phyloP scores from a whole-genome alignment of 1,139 yeast species.

The Diutina sp. region DNA sequence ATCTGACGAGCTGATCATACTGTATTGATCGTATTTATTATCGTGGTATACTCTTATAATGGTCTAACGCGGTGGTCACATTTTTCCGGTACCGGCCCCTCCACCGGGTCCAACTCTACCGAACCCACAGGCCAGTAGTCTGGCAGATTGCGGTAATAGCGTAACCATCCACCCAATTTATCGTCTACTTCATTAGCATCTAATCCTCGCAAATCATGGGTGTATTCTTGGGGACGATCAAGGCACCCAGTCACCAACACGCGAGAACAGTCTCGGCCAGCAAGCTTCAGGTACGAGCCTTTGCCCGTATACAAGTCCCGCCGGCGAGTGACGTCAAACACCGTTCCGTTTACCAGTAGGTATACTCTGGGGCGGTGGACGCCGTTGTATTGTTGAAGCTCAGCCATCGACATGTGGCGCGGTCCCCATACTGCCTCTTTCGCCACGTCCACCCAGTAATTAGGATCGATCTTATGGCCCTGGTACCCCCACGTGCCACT shows the following conservation, averaged over 20 bases:
- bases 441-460: conserved; percentile 16
- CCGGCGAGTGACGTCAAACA: conserved; percentile 56
- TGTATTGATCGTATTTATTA: too few relatives aligned
- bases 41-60: too few relatives aligned
- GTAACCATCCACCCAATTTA: conserved; percentile 36
- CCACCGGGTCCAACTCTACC: conserved; percentile 14
- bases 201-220: conserved; percentile 60
- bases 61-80: not conserved
- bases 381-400: conserved; percentile 45
- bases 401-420: conserved; percentile 27
- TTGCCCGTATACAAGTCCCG: conserved; percentile 48
- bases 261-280: conserved; percentile 63
- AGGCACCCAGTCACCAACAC: conserved; percentile 75
- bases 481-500: conserved; percentile 40
- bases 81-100: not conserved
- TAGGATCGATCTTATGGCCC: conserved; percentile 37
- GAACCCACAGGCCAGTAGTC: conserved; percentile 57
- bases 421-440: conserved; percentile 13
- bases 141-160: conserved; percentile 30
- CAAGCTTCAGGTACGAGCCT: conserved; percentile 48
- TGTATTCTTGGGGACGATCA: conserved; percentile 38
- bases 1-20: too few relatives aligned
- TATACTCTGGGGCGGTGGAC: conserved; percentile 41
- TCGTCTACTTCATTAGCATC: conserved; percentile 18
- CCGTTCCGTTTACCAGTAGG: conserved; percentile 52